Conservation (phyloP, 495 filamentous ascomycete species). For the Penicillium tannophilum region DNA sequence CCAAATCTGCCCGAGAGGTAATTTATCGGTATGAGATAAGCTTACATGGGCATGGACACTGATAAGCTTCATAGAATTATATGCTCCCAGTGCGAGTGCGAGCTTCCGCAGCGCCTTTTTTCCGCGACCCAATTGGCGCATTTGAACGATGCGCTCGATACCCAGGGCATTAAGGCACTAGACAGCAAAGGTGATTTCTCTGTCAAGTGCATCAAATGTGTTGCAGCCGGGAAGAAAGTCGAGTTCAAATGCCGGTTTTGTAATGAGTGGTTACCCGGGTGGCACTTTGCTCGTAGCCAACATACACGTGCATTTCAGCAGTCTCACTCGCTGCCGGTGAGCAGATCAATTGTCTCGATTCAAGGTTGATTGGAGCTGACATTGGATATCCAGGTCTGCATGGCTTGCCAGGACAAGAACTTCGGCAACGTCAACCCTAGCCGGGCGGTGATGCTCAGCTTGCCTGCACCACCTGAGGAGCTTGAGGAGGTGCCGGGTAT, state of each 20-base stretch:
- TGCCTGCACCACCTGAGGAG: too few species aligned
- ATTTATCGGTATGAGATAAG: neutral
- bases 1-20: neutral
- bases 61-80: neutral
- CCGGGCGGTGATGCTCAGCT: too few species aligned
- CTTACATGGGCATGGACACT: neutral
- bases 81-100: neutral
- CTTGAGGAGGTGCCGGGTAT: too few species aligned
- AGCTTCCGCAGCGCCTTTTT: neutral
- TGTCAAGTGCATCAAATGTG: neutral
- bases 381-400: neutral
- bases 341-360: neutral
- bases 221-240: neutral
- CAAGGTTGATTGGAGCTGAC: neutral
- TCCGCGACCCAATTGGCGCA: neutral
- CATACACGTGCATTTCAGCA: neutral
- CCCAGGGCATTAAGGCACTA: neutral
- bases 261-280: neutral
- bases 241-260: neutral
- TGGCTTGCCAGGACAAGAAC: too few species aligned
- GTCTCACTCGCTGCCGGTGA: neutral
- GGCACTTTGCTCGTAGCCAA: neutral
- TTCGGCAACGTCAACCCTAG: too few species aligned
- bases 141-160: neutral
- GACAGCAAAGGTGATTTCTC: too few species aligned